Base-by-base conservation (phyloP, 176 grass and related monocot genomes). In the Carex kokanica region DNA sequence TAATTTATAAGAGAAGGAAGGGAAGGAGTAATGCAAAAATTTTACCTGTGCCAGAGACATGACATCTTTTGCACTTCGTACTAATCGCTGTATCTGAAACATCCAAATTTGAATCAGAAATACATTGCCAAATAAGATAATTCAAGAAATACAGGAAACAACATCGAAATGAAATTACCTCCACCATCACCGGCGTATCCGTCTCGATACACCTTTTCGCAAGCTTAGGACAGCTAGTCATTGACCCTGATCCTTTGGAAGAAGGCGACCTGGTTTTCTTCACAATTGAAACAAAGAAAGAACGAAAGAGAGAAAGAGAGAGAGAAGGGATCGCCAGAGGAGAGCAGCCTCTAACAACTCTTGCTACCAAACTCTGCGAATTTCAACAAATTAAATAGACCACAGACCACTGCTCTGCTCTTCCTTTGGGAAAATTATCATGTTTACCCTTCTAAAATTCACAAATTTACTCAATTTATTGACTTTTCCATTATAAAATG, bases 1-100 rank as follows among this genome's bases (percentile, higher is more conserved):
- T n/a, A n/a, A n/a, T n/a, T n/a, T n/a, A n/a, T n/a, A n/a, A n/a
- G n/a, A n/a, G n/a, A n/a, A n/a, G n/a, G n/a, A n/a, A n/a, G n/a
- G n/a, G n/a, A n/a, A n/a, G n/a, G n/a, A n/a, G n/a, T n/a, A n/a
- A n/a, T n/a, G n/a, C n/a, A n/a, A n/a, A n/a, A n/a, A n/a, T n/a
- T n/a, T n/a, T 83, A 99, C 96, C 96, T 99, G 96, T 9, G 91
- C 93, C 20, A 99, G 93, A 71, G 96, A 99, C 80, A 95, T 90
- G 10, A 90, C 83, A 62, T 86, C 91, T 32, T 80, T 89, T 25
- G 72, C 45, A 60, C 89, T 88, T 82, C 89, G 88, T 80, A 93
- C 81, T 83, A 99, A 64, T n/a, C 92, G 84, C 64, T 99, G 93
- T 81, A 99, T 92, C 93, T 99, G 88, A 67, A 87, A 61, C 24